These are phyloP conservation scores for Botryotinia convoluta DNA, from an alignment of 2,329 filamentous ascomycete species.

Conservation along the genomic window DNA sequence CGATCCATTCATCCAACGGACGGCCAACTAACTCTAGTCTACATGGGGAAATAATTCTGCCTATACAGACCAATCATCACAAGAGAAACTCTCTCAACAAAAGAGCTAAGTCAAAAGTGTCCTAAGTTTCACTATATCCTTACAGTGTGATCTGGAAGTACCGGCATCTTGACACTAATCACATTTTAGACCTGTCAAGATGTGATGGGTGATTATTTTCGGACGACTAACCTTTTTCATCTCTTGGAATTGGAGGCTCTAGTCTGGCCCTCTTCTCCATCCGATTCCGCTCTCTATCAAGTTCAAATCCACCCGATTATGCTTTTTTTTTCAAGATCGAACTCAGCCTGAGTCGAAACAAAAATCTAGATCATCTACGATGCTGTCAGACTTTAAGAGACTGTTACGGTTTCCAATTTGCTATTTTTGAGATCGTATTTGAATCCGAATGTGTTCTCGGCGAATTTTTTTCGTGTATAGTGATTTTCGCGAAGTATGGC, in stretches of 20 bases:
- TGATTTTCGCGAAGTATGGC: conserved; percentile 27
- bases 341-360: no score
- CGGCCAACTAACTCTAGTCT: not conserved
- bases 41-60: not conserved
- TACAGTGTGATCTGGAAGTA: not conserved
- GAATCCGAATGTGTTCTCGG: conserved; percentile 26
- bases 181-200: not conserved
- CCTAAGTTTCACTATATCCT: not conserved
- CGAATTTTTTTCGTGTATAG: conserved; percentile 32
- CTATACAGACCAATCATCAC: not conserved
- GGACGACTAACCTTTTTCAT: not conserved
- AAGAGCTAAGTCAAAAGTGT: not conserved
- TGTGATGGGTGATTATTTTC: not conserved
- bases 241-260: not conserved
- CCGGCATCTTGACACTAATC: not conserved
- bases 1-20: not conserved
- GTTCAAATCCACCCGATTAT: not conserved
- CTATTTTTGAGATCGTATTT: conserved; percentile 35
- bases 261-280: not conserved
- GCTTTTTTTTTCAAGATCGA: not conserved
- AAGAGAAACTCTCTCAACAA: not conserved
- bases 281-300: not conserved
- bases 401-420: conserved; percentile 7
- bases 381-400: no score
- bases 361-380: not conserved